Evolutionary conservation across 305 asterid species (phyloP).

Genomic region (Fraxinus ornus): DNA sequence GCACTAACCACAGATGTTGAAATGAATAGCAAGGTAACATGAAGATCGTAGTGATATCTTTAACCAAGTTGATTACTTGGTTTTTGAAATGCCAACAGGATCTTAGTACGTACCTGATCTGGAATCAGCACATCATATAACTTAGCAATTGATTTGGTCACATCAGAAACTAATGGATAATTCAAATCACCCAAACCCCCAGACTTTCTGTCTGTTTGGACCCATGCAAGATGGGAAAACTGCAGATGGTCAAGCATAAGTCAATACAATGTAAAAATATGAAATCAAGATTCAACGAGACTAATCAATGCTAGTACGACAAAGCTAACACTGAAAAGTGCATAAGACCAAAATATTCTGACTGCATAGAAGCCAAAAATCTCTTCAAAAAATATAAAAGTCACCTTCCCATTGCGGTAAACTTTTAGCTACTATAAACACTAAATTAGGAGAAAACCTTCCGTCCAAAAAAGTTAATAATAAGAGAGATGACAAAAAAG

Average conservation of each 20-base stretch:
- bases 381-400: not conserved
- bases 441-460: not conserved
- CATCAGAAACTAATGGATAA: slow-evolving; percentile 87
- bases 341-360: not conserved
- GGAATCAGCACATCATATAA: slow-evolving; percentile 72
- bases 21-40: slow-evolving; percentile 2
- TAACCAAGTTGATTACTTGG: not conserved
- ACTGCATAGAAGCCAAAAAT: not conserved
- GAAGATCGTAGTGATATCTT: not conserved
- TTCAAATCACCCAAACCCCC: slow-evolving; percentile 95
- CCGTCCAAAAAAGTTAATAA: slow-evolving; percentile 12
- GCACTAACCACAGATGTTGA: not conserved
- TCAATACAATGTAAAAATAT: slow-evolving; percentile 13
- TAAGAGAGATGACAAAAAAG: not conserved
- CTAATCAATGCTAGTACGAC: not conserved
- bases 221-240: slow-evolving; percentile 99
- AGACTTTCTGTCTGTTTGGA: slow-evolving; percentile 95
- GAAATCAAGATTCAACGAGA: not conserved
- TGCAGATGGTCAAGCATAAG: slow-evolving; percentile 35
- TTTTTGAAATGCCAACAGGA: not conserved
- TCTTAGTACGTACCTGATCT: slow-evolving; percentile 60
- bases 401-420: not conserved
- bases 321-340: not conserved
- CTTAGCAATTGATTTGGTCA: slow-evolving; percentile 83
- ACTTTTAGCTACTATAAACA: not conserved